Base-by-base conservation (phyloP, 2,329 filamentous ascomycete species). In the Sclerotinia spermophila region DNA sequence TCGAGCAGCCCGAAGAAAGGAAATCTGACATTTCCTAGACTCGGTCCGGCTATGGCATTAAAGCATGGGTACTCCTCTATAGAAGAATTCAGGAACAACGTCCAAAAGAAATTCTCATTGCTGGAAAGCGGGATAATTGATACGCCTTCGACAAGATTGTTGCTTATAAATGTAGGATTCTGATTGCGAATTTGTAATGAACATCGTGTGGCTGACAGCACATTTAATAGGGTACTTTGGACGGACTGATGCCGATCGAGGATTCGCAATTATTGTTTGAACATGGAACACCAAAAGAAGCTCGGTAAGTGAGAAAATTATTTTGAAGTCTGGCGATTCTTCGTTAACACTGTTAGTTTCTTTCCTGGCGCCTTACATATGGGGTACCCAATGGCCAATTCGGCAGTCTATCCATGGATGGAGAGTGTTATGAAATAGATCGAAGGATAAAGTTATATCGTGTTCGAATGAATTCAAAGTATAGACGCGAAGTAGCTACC, bases 161-260 rank as follows among this genome's bases (percentile, higher is more conserved):
- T 92, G 73, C 78, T 91, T 70, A 81, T 91, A 67, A 90, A 90
- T 77, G 86, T 87, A 77, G 1, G 40, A 15, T 38, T 76, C 84
- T 79, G 5, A 30, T 66, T 33, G 4, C 40, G 13, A 5, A 24
- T 27, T 3, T 45, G 11, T 8, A 2, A 17, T n/a, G 13, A 1
- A 21, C 24, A 19, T 35, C 40, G 7, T 70, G 7, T 70, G 8
- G 27, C 45, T 58, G 30, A 67, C 33, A 35, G 24, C 30, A 1
- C 55, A 30, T 17, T 17, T 42, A 53, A 70, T 27, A 89, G 84
- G 89, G 89, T 13, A 86, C 85, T 5, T 82, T 84, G 68, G 89
- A 91, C 74, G 89, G 88, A 0, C 79, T 91, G 59, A 90, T 90
- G 83, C 89, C 89, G 0, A 89, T 91, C 71, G 89, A 91, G 76